A percentile compares a stretch with the other conserved stretches of the same genome.
These are phyloP conservation scores for Fusarium metavorans DNA, from an alignment of 2,329 filamentous ascomycete species.

Conservation along the genomic window DNA sequence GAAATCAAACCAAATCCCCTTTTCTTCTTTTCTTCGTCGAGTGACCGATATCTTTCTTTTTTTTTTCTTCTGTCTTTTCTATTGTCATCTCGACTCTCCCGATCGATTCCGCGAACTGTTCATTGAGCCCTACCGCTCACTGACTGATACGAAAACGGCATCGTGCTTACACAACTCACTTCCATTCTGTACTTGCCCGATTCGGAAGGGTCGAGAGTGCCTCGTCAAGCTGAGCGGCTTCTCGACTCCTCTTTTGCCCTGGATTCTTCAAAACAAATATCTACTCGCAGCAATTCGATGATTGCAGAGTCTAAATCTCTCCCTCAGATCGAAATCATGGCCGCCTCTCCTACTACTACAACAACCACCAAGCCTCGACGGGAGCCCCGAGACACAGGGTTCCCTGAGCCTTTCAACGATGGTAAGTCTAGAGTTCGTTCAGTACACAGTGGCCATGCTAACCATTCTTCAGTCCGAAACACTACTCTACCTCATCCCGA, in stretches of 20 bases:
- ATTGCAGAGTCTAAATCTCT: constrained; percentile 14
- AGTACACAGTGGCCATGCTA: background rate
- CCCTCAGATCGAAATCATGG: constrained; percentile 46
- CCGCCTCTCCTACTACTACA: constrained; percentile 39
- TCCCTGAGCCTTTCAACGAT: constrained; percentile 63
- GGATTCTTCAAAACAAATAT: background rate
- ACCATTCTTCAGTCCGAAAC: constrained; percentile 58
- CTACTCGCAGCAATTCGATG: constrained; percentile 9
- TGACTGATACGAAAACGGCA: constrained; percentile 36
- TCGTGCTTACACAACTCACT: constrained; percentile 43
- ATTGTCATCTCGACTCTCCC: background rate
- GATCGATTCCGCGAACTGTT: constrained; percentile 19
- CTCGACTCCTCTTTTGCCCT: constrained; percentile 6
- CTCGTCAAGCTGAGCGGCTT: constrained; percentile 28
- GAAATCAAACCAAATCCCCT: constrained; percentile 18
- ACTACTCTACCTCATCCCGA: constrained; percentile 73
- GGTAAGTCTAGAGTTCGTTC: constrained; percentile 52
- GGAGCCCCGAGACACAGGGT: constrained; percentile 60
- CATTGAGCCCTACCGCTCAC: constrained; percentile 31
- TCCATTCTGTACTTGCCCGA: constrained; percentile 37
- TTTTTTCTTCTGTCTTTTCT: background rate
- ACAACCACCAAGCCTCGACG: constrained; percentile 42
- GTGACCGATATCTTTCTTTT: constrained; percentile 14
- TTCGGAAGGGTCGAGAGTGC: constrained; percentile 35
- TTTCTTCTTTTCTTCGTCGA: constrained; percentile 17